Conservation (phyloP, 2,329 filamentous ascomycete species). For the Cercospora brassicicola region DNA sequence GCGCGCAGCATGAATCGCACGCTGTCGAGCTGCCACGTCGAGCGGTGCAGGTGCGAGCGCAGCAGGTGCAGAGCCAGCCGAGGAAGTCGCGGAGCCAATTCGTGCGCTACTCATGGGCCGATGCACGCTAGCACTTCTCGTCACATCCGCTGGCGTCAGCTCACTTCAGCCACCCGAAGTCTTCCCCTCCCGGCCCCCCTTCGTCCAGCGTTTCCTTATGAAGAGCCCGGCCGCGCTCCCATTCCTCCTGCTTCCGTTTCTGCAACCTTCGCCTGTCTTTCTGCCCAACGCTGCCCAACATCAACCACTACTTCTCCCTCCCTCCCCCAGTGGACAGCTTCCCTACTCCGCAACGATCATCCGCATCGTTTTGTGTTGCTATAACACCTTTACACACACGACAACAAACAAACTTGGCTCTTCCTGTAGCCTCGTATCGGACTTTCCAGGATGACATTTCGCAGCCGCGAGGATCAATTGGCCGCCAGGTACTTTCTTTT, state of each 20-base stretch:
- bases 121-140: constrained; percentile 7
- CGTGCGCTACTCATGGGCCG: constrained; percentile 6
- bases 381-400: background rate
- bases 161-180: constrained; percentile 12
- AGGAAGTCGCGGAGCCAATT: constrained; percentile 4
- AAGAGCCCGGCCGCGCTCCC: constrained; percentile 10
- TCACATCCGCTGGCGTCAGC: constrained; percentile 8
- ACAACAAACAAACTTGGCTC: constrained; percentile 19
- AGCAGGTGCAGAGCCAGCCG: background rate
- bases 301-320: constrained; percentile 11
- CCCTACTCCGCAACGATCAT: constrained; percentile 11
- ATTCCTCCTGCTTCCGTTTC: background rate
- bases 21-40: constrained; percentile 16
- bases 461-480: constrained; percentile 41
- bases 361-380: constrained; percentile 9
- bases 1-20: constrained; percentile 14
- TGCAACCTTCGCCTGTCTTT: constrained; percentile 25
- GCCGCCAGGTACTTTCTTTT: constrained; percentile 41
- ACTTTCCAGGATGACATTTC: constrained; percentile 41
- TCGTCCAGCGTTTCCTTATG: constrained; percentile 13
- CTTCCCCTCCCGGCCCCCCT: constrained; percentile 13
- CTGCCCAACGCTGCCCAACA: constrained; percentile 24
- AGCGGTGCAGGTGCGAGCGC: background rate
- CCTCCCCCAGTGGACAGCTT: background rate
- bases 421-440: constrained; percentile 28